Evolutionary conservation across 257 asterid species (phyloP).

Genomic region (Solanum chmielewskii): DNA sequence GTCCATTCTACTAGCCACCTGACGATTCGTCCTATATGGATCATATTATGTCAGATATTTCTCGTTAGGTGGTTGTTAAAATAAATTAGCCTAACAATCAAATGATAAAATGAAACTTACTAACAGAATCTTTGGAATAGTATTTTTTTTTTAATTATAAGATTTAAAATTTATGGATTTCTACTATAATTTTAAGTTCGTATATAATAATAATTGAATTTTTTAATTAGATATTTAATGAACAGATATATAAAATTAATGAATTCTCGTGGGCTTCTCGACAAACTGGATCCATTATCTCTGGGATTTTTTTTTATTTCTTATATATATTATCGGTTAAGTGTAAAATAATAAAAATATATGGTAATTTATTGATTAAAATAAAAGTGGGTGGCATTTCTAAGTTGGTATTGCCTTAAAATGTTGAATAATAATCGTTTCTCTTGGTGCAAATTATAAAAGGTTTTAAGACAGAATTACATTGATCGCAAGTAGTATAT

Average conservation of each 20-base stretch:
- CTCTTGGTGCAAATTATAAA: neutral
- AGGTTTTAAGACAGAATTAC: neutral
- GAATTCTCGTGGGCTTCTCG: neutral
- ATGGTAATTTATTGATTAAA: neutral
- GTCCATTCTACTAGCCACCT: neutral
- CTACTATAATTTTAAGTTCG: too few relatives aligned
- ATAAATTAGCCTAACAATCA: neutral
- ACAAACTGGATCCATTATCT: neutral
- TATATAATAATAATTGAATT: neutral
- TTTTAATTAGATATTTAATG: too few relatives aligned
- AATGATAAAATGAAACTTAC: neutral
- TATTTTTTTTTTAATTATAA: neutral
- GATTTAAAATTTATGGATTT: neutral
- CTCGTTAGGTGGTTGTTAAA: neutral
- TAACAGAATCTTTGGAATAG: neutral
- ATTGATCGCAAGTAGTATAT: neutral
- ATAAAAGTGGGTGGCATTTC: neutral
- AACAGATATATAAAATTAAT: too few relatives aligned
- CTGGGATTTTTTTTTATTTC: neutral
- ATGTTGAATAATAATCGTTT: neutral
- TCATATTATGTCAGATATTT: neutral
- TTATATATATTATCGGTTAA: too few relatives aligned
- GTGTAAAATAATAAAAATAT: neutral
- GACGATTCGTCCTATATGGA: neutral
- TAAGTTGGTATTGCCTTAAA: neutral